These are phyloP conservation scores for Lactarius vividus DNA, from an alignment of 768 basidiomycete genomes.

Conservation along the genomic window DNA sequence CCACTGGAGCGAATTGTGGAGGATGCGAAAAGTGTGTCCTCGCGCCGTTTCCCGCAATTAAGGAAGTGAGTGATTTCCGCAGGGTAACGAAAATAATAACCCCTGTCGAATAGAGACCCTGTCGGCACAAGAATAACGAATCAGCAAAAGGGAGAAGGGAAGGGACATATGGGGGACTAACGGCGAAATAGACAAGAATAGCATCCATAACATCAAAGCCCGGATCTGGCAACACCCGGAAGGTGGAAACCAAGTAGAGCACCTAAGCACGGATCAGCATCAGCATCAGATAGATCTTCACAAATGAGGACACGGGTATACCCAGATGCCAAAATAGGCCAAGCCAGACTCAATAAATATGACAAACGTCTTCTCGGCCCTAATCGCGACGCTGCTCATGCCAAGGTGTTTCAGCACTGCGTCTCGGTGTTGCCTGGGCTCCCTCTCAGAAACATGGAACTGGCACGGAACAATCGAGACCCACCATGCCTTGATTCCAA, in stretches of 20 bases:
- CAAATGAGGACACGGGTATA: background rate
- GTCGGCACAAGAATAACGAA: background rate
- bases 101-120: slow-evolving; percentile 18
- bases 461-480: background rate
- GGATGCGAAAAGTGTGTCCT: background rate
- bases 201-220: slow-evolving; percentile 20
- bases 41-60: slow-evolving; percentile 1
- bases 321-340: slow-evolving; percentile 20
- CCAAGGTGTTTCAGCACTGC: slow-evolving; percentile 1
- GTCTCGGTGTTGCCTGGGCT: slow-evolving; percentile 11
- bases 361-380: slow-evolving; percentile 11
- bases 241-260: slow-evolving; percentile 15
- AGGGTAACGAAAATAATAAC: slow-evolving; percentile 17
- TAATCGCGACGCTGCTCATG: background rate
- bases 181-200: slow-evolving; percentile 13
- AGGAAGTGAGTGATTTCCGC: slow-evolving; percentile 14
- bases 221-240: slow-evolving; percentile 6
- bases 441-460: background rate
- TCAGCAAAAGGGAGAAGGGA: background rate
- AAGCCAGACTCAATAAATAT: slow-evolving; percentile 22
- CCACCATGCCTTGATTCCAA: slow-evolving; percentile 18
- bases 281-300: background rate
- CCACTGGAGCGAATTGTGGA: background rate
- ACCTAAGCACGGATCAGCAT: background rate
- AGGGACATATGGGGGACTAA: background rate